phyloP scores from a whole-genome alignment of 169 alveolate genomes.

The Plasmodium chabaudi region DNA sequence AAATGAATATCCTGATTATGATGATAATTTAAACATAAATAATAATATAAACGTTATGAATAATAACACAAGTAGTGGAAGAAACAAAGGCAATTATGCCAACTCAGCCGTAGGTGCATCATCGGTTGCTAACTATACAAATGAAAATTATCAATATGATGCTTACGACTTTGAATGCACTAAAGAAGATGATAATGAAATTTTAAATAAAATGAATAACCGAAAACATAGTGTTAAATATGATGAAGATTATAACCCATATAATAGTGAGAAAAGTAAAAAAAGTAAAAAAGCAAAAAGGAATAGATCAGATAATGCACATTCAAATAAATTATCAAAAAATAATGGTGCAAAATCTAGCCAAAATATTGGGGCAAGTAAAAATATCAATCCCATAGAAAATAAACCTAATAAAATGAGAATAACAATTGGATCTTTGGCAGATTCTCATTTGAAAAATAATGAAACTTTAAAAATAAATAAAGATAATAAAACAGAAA shows the following conservation, averaged over 20 bases:
- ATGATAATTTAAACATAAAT: conserved; percentile 4
- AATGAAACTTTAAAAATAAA: no score
- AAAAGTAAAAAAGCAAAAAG: conserved; percentile 24
- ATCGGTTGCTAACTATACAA: not conserved
- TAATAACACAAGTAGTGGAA: not conserved
- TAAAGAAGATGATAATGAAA: conserved; percentile 29
- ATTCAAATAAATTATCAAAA: not conserved
- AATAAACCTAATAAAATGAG: not conserved
- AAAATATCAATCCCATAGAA: not conserved
- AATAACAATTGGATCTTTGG: no score
- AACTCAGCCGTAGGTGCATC: not conserved
- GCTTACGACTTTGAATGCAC: conserved; percentile 4
- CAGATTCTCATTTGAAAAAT: no score
- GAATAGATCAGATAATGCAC: not conserved
- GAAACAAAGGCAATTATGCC: not conserved
- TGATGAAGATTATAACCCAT: conserved; percentile 57
- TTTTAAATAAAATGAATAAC: conserved; percentile 3
- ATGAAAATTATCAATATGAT: conserved; percentile 20
- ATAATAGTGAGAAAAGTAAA: conserved; percentile 20
- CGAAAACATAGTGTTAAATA: conserved; percentile 22
- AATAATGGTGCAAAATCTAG: not conserved
- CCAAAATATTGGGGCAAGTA: not conserved
- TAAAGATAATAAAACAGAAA: no score
- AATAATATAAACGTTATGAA: not conserved
- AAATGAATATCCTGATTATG: conserved; percentile 3